These are phyloP conservation scores for Punctularia strigosozonata DNA, from an alignment of 768 basidiomycete genomes.

Conservation along the genomic window DNA sequence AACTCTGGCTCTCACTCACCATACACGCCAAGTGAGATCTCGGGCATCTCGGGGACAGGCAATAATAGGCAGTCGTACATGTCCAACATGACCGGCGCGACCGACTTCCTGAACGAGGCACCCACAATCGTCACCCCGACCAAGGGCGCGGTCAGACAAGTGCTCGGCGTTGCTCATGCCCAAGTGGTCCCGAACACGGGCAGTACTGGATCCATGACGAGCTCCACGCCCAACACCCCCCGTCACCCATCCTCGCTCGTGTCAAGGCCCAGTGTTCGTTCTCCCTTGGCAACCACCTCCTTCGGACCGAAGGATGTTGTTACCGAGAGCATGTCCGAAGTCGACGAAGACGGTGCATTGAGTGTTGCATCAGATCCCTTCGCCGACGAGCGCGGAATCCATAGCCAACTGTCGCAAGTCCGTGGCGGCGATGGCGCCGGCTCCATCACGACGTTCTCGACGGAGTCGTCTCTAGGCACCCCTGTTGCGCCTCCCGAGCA, in stretches of 20 bases:
- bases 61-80: conserved; percentile 56
- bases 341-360: conserved; percentile 19
- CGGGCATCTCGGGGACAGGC: conserved; percentile 44
- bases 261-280: conserved; percentile 33
- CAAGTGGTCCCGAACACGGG: conserved; percentile 61
- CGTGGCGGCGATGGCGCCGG: conserved; percentile 17
- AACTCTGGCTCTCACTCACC: too few relatives aligned
- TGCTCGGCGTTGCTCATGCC: conserved; percentile 67
- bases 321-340: too few relatives aligned
- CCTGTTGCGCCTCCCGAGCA: too few relatives aligned
- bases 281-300: conserved; percentile 58
- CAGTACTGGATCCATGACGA: conserved; percentile 17
- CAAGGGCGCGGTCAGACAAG: conserved; percentile 54
- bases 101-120: conserved; percentile 70
- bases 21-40: too few relatives aligned
- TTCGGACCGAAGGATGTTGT: conserved; percentile 61
- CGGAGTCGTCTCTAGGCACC: too few relatives aligned
- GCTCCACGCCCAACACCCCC: conserved; percentile 16
- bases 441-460: conserved; percentile 29
- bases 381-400: conserved; percentile 32
- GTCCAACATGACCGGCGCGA: conserved; percentile 71
- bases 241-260: conserved; percentile 23
- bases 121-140: conserved; percentile 71
- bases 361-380: conserved; percentile 39
- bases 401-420: conserved; percentile 1